A percentile compares a stretch with the other conserved stretches of the same genome.
phyloP scores from a whole-genome alignment of 371 early-diverging fungal species.

The Smittium culicis region DNA sequence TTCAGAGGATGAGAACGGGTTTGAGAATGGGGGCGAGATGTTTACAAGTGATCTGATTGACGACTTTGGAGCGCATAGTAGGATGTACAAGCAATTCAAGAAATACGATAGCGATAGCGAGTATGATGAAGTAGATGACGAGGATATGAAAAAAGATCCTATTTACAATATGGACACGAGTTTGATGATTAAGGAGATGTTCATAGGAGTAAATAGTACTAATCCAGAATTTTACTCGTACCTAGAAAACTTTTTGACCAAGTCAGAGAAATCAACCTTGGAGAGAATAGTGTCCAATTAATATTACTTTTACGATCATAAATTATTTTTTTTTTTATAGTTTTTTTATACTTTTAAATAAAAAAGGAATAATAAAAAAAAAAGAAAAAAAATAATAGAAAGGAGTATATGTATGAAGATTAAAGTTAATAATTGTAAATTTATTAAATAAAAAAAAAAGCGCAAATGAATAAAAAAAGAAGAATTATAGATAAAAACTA shows the following conservation, averaged over 20 bases:
- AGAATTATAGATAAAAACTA: neutral
- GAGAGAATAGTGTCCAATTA: neutral
- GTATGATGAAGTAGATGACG: neutral
- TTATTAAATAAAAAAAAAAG: too few relatives aligned
- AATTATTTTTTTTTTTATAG: too few relatives aligned
- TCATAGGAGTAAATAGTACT: neutral
- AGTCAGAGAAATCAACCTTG: neutral
- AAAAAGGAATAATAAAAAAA: too few relatives aligned
- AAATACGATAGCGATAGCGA: neutral
- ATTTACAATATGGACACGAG: neutral
- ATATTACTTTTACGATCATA: too few relatives aligned
- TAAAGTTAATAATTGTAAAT: too few relatives aligned
- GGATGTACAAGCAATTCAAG: neutral
- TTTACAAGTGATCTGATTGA: neutral
- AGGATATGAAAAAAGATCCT: neutral
- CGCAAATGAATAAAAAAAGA: too few relatives aligned
- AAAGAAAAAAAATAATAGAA: too few relatives aligned
- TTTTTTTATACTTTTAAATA: too few relatives aligned
- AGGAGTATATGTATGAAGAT: too few relatives aligned
- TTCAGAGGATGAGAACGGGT: neutral
- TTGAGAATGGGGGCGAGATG: neutral
- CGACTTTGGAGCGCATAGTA: neutral
- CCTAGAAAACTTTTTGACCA: neutral
- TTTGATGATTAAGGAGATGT: neutral
- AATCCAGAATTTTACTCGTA: neutral